Evolutionary conservation across 202 grass and related monocot genomes (phyloP).

Genomic region (Bolboschoenoplectus hybrid): DNA sequence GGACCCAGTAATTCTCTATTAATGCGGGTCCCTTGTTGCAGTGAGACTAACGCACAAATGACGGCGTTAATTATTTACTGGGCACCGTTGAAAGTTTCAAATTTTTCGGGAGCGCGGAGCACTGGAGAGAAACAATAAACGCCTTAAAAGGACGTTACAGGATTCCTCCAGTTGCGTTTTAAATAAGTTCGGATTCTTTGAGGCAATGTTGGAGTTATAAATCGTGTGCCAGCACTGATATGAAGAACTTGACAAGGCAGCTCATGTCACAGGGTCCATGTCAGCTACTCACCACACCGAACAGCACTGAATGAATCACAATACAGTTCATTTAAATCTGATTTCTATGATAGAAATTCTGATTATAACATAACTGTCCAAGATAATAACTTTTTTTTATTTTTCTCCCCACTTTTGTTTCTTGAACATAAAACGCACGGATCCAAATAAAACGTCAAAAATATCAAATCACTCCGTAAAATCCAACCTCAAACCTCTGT

Average conservation of each 20-base stretch:
- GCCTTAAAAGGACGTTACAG: no score
- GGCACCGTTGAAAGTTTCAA: neutral
- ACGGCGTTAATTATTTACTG: neutral
- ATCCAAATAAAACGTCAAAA: neutral
- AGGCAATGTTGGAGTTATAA: no score
- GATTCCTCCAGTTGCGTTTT: neutral
- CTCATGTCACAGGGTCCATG: no score
- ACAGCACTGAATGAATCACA: no score
- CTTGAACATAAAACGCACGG: neutral
- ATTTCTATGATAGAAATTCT: neutral
- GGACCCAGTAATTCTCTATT: neutral
- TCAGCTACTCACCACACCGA: no score
- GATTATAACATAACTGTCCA: no score
- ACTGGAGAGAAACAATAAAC: neutral
- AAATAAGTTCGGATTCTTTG: no score
- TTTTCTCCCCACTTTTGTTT: neutral
- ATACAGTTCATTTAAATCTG: no score
- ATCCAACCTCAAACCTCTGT: conserved; percentile 10
- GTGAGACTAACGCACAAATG: neutral
- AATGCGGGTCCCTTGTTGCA: neutral
- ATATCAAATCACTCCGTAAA: neutral
- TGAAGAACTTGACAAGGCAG: no score
- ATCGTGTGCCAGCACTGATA: no score
- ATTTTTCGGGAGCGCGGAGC: neutral
- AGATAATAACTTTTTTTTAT: no score